phyloP scores from a whole-genome alignment of 2,329 filamentous ascomycete genomes.

The Diaporthe ampelina region DNA sequence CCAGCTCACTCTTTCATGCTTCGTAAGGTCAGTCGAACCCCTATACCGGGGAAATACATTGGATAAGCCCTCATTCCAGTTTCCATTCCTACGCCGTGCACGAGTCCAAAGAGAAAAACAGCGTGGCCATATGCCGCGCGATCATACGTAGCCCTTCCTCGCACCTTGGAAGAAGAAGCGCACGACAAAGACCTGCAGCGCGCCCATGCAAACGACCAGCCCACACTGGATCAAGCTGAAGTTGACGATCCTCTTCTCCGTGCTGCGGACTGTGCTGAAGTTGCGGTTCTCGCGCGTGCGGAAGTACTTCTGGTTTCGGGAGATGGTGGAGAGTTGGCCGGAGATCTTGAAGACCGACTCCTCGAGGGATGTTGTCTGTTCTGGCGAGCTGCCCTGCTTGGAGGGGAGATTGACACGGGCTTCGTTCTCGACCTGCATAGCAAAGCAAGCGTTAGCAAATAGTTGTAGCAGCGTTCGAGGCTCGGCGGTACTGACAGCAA shows the following conservation, averaged over 20 bases:
- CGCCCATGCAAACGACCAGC: constrained; percentile 96
- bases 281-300: constrained; percentile 98
- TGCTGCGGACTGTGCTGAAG: constrained; percentile 97
- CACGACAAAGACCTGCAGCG: constrained; percentile 95
- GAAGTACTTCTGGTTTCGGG: constrained; percentile 99
- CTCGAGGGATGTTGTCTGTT: constrained; percentile 90
- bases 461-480: background rate
- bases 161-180: constrained; percentile 97
- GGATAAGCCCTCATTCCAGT: constrained; percentile 10
- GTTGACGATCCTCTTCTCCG: constrained; percentile 95
- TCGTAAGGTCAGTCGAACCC: constrained; percentile 43
- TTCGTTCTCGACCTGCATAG: constrained; percentile 87
- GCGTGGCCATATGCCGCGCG: constrained; percentile 17
- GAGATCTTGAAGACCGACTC: constrained; percentile 97
- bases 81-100: constrained; percentile 44
- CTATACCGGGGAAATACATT: constrained; percentile 19
- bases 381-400: constrained; percentile 88
- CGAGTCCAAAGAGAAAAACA: constrained; percentile 40
- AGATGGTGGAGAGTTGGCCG: constrained; percentile 92
- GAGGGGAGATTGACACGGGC: constrained; percentile 84
- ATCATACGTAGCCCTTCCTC: constrained; percentile 78
- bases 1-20: constrained; percentile 30
- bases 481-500: constrained; percentile 74
- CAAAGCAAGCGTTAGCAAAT: constrained; percentile 36
- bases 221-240: constrained; percentile 94